These are phyloP conservation scores for Camellia oleifera DNA, from an alignment of 179 eudicot genomes.

Conservation along the genomic window DNA sequence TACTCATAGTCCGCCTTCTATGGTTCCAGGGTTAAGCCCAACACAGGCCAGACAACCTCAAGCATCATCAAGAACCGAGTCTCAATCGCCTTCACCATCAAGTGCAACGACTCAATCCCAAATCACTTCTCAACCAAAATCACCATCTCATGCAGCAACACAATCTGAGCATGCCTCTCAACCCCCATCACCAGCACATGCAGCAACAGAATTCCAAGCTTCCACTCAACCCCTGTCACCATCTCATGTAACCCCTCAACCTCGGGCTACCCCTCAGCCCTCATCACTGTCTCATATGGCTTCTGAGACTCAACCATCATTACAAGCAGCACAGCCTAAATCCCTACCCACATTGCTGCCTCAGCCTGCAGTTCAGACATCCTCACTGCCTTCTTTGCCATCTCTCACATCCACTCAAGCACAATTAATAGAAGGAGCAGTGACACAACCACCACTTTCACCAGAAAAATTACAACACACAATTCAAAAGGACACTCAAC, in stretches of 20 bases:
- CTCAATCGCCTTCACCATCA: constrained; percentile 24
- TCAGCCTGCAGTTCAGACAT: no score
- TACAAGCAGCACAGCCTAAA: constrained; percentile 17
- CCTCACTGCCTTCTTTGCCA: constrained; percentile 16
- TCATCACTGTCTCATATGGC: constrained; percentile 25
- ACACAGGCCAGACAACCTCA: constrained; percentile 21
- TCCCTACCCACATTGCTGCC: constrained; percentile 20
- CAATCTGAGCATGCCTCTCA: constrained; percentile 23
- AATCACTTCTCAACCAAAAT: background rate
- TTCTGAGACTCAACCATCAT: constrained; percentile 18
- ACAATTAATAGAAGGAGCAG: constrained; percentile 19
- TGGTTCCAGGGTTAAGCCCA: constrained; percentile 22
- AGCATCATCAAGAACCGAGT: constrained; percentile 19
- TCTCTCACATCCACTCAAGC: constrained; percentile 18
- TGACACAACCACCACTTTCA: constrained; percentile 22
- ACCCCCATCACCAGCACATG: constrained; percentile 16
- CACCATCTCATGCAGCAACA: constrained; percentile 27
- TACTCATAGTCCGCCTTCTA: constrained; percentile 32
- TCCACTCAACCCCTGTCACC: constrained; percentile 31
- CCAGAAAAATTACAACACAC: constrained; percentile 21
- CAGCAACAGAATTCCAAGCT: constrained; percentile 21
- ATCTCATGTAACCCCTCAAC: background rate
- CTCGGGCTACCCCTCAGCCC: constrained; percentile 10
- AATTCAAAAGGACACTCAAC: constrained; percentile 18
- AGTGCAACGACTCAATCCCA: constrained; percentile 18